Evolutionary conservation across 345 rosid species (phyloP), one percentile per base, ranked within the genome.

Genomic region (Ceriops decandra): DNA sequence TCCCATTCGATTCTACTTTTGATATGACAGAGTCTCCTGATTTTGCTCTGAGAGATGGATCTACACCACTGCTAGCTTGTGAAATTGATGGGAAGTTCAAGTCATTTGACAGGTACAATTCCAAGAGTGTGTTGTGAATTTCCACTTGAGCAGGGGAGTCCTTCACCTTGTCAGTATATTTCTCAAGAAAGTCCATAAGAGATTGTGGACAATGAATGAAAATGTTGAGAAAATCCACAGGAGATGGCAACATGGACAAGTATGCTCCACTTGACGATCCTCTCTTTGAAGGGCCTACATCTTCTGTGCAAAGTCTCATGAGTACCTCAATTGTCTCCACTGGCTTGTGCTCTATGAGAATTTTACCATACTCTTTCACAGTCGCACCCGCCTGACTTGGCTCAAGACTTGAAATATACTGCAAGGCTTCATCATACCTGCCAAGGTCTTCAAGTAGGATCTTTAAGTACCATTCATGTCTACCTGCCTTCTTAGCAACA

Each of bases 81-180:
- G 87, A 88, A 51, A 90, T 49, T 73, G 89, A 87, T 59, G 93
- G 96, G 68, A 91, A 91, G 85, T 87, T 80, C 85, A 95, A 79
- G 84, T 91, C 98, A 79, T 81, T 86, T 68, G 98, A 95, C 80
- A 91, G 79, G 81, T 91, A 91, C 70, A 95, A 68, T 81, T 95
- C 99, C 79, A 95, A 72, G 66, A 95, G 92, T 30, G 99, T 91
- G 68, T 90, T 95, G 67, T 95, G 87, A 72, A 95, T 91, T 83
- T 95, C 99, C 38, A 88, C 88, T 77, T 95, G 99, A 71, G 97
- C 95, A 74, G 98, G 96, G n/a, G 99, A 90, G 68, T 95, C 99
- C 80, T 90, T 90, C 65, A 91, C 95, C 83, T 86, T 87, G 66
- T 77, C 79, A 7, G 83, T 79, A 71, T 90, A 95, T 74, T 85